phyloP scores from a whole-genome alignment of 495 filamentous ascomycete genomes.

The Glutinoglossum americanum region DNA sequence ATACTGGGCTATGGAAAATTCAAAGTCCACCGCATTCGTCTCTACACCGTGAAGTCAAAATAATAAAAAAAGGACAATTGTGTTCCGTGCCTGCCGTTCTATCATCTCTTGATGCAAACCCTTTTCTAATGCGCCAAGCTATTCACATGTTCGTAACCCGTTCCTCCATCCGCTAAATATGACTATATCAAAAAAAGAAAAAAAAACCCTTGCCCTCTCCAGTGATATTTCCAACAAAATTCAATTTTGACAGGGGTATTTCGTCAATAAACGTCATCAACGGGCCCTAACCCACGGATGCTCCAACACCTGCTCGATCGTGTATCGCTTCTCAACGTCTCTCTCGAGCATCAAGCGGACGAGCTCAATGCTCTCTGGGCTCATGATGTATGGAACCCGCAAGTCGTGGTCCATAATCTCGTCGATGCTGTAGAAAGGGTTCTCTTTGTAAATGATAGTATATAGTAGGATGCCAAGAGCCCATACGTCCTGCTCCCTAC shows the following conservation, averaged over 20 bases:
- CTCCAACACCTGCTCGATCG: constrained; percentile 63
- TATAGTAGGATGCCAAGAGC: constrained; percentile 94
- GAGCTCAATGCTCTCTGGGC: constrained; percentile 75
- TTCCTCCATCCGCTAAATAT: neutral
- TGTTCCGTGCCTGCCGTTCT: neutral
- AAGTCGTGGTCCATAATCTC: constrained; percentile 97
- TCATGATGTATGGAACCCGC: constrained; percentile 76
- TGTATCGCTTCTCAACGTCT: constrained; percentile 58
- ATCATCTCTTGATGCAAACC: neutral
- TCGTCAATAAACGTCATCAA: neutral
- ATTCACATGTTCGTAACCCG: neutral
- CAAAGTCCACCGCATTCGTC: neutral
- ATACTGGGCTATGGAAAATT: neutral
- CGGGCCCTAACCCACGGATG: constrained; percentile 46
- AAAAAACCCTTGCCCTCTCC: neutral
- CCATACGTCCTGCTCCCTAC: constrained; percentile 97
- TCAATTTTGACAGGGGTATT: neutral
- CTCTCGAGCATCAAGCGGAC: constrained; percentile 80
- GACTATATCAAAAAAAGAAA: neutral
- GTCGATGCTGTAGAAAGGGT: constrained; percentile 97
- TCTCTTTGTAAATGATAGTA: constrained; percentile 98
- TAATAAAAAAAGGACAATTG: neutral
- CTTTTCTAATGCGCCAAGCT: neutral
- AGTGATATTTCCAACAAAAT: neutral
- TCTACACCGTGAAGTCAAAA: neutral